These are phyloP conservation scores for Hermanozyma aechmeae DNA, from an alignment of 805 yeast species.

Conservation along the genomic window DNA sequence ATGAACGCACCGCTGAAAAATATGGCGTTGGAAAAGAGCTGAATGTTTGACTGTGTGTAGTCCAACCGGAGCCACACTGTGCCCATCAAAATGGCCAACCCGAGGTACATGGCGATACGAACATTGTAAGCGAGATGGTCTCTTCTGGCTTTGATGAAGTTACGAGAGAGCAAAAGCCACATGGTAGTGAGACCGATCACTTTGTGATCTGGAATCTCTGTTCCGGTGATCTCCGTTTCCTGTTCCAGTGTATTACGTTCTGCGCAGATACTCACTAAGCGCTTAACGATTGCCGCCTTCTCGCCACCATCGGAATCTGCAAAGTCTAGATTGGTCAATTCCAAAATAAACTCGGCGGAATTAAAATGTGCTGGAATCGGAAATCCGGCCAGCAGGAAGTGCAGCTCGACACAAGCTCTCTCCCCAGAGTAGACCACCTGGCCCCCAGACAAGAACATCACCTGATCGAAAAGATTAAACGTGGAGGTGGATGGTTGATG, in stretches of 20 bases:
- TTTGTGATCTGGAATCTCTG: too few relatives aligned
- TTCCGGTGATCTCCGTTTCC: not conserved
- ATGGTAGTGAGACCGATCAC: slow-evolving; percentile 5
- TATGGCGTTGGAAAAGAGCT: slow-evolving; percentile 21
- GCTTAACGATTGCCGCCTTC: slow-evolving; percentile 1
- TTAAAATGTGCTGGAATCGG: slow-evolving; percentile 12
- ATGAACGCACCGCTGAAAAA: slow-evolving; percentile 36
- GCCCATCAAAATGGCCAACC: slow-evolving; percentile 33
- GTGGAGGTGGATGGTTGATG: slow-evolving; percentile 1
- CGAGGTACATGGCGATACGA: slow-evolving; percentile 27
- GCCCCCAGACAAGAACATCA: slow-evolving; percentile 16
- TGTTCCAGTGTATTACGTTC: not conserved
- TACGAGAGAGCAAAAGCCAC: slow-evolving; percentile 14
- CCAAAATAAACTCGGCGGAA: slow-evolving; percentile 20
- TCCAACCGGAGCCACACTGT: slow-evolving; percentile 26
- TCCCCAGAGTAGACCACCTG: slow-evolving; percentile 12
- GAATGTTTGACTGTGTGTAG: slow-evolving; percentile 13
- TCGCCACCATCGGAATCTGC: not conserved
- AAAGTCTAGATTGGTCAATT: slow-evolving; percentile 20
- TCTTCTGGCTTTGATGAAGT: slow-evolving; percentile 21
- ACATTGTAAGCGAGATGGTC: slow-evolving; percentile 29
- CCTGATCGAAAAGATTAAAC: slow-evolving; percentile 1
- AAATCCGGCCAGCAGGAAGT: slow-evolving; percentile 13
- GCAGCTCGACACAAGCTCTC: slow-evolving; percentile 5
- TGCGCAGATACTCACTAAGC: slow-evolving; percentile 1